These are phyloP conservation scores for Osmanthus fragrans DNA, from an alignment of 257 asterid species.

Conservation along the genomic window DNA sequence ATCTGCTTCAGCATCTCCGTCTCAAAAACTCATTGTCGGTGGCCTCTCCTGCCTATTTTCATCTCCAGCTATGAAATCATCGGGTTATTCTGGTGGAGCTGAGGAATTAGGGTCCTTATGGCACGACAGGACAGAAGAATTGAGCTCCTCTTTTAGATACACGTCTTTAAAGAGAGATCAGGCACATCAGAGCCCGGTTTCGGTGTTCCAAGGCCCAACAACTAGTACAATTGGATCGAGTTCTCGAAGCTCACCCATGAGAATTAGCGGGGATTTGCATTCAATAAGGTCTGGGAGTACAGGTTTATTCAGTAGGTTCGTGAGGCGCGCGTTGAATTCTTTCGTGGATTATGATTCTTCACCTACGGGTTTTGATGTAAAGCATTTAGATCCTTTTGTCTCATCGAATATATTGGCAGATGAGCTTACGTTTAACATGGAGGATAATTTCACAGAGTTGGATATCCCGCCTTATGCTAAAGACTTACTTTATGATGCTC, in stretches of 20 bases:
- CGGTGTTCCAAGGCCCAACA: conserved; percentile 81
- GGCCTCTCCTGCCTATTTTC: conserved; percentile 69
- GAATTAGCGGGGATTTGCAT: conserved; percentile 52
- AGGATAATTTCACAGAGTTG: conserved; percentile 49
- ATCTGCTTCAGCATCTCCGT: conserved; percentile 64
- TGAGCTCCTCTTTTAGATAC: conserved; percentile 65
- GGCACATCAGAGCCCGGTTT: conserved; percentile 86
- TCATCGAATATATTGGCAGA: conserved; percentile 42
- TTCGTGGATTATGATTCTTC: conserved; percentile 62
- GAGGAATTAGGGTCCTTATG: conserved; percentile 79
- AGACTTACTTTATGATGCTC: conserved; percentile 72
- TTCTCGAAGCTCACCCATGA: conserved; percentile 57
- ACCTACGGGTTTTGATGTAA: conserved; percentile 34
- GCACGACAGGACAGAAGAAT: conserved; percentile 79
- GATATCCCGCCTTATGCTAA: conserved; percentile 60
- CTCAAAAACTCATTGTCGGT: conserved; percentile 57
- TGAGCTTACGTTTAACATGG: conserved; percentile 87
- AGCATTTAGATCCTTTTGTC: conserved; percentile 36
- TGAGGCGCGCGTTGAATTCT: conserved; percentile 69
- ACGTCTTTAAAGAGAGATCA: conserved; percentile 71
- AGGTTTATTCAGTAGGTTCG: conserved; percentile 67
- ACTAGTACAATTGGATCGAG: conserved; percentile 48
- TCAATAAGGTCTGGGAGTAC: conserved; percentile 53
- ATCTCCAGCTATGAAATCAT: conserved; percentile 53
- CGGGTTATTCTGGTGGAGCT: conserved; percentile 49